Percentiles rank a stretch among this genome's conserved stretches.
phyloP scores from a whole-genome alignment of 2,329 filamentous ascomycete species.

The Alternaria triticimaculans region DNA sequence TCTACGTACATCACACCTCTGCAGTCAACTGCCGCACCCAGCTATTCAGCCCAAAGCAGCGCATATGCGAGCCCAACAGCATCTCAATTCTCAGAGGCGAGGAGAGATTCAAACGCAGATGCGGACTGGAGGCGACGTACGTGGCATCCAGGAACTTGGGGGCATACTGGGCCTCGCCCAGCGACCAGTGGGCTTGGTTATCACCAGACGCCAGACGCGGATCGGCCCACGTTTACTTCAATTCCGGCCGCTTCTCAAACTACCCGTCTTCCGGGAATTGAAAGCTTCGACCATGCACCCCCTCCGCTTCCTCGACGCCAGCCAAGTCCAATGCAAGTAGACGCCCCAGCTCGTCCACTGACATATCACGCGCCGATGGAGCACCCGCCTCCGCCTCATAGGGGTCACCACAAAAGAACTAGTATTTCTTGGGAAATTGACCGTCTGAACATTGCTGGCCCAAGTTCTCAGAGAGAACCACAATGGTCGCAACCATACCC shows the following conservation, averaged over 20 bases:
- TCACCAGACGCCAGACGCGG: slow-evolving; percentile 65
- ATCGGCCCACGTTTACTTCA: slow-evolving; percentile 63
- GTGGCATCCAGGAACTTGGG: slow-evolving; percentile 83
- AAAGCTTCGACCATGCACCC: slow-evolving; percentile 83
- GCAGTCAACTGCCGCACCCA: slow-evolving; percentile 62
- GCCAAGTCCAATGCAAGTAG: slow-evolving; percentile 79
- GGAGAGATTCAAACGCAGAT: slow-evolving; percentile 74
- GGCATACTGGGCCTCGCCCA: slow-evolving; percentile 60
- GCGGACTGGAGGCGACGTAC: slow-evolving; percentile 83
- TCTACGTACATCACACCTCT: slow-evolving; percentile 63
- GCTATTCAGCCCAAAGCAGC: slow-evolving; percentile 64
- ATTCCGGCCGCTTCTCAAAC: slow-evolving; percentile 63
- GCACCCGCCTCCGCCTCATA: slow-evolving; percentile 18
- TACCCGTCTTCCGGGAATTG: slow-evolving; percentile 83
- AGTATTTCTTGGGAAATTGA: slow-evolving; percentile 69
- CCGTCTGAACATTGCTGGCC: slow-evolving; percentile 67
- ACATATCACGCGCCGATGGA: slow-evolving; percentile 46
- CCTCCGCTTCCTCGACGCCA: slow-evolving; percentile 69
- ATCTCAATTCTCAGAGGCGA: slow-evolving; percentile 66
- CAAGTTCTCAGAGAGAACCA: slow-evolving; percentile 44
- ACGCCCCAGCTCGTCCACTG: slow-evolving; percentile 58
- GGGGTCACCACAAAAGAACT: slow-evolving; percentile 41
- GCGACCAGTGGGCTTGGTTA: slow-evolving; percentile 77
- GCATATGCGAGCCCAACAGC: slow-evolving; percentile 72
- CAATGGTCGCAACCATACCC: slow-evolving; percentile 42